A percentile compares a stretch with the other conserved stretches of the same genome.
Evolutionary conservation across 1,284 basidiomycete genomes (phyloP).

Genomic region (Pyrrhoderma noxium): DNA sequence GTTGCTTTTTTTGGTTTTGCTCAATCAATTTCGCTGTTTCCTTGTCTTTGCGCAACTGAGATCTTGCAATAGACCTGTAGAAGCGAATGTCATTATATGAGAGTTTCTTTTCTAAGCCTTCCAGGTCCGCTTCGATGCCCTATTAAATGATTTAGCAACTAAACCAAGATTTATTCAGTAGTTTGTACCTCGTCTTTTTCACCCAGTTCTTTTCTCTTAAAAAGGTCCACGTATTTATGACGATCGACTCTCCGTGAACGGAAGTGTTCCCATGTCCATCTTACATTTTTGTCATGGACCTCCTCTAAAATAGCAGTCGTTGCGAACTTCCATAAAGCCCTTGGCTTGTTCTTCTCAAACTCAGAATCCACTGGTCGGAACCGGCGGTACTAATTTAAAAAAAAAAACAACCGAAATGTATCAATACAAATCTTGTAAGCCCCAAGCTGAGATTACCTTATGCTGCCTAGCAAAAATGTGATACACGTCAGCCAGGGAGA

Average conservation of each 20-base stretch:
- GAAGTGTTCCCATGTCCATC: slow-evolving; percentile 95
- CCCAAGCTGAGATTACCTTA: slow-evolving; percentile 44
- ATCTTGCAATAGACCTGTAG: slow-evolving; percentile 93
- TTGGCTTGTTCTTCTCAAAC: slow-evolving; percentile 58
- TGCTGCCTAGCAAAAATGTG: slow-evolving; percentile 92
- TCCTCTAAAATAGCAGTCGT: slow-evolving; percentile 77
- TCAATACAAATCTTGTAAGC: no score
- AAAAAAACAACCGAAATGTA: not conserved
- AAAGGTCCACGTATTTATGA: slow-evolving; percentile 77
- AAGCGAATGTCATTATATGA: slow-evolving; percentile 96
- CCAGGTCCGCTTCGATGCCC: slow-evolving; percentile 46
- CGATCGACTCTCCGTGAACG: slow-evolving; percentile 85
- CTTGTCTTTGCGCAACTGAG: slow-evolving; percentile 81
- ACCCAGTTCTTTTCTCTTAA: slow-evolving; percentile 61
- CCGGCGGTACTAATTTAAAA: slow-evolving; percentile 62
- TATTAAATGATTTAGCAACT: not conserved
- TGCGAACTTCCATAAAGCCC: slow-evolving; percentile 78
- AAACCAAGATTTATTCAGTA: no score
- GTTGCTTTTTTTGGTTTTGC: slow-evolving; percentile 52
- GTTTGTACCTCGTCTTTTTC: slow-evolving; percentile 3
- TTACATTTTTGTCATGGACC: slow-evolving; percentile 76
- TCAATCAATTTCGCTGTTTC: slow-evolving; percentile 63
- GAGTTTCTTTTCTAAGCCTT: slow-evolving; percentile 73
- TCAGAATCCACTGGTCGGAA: slow-evolving; percentile 65
- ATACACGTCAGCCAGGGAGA: slow-evolving; percentile 95